These are phyloP conservation scores for Domatiomyces globalis DNA, from an alignment of 2,329 filamentous ascomycete genomes.

Conservation along the genomic window DNA sequence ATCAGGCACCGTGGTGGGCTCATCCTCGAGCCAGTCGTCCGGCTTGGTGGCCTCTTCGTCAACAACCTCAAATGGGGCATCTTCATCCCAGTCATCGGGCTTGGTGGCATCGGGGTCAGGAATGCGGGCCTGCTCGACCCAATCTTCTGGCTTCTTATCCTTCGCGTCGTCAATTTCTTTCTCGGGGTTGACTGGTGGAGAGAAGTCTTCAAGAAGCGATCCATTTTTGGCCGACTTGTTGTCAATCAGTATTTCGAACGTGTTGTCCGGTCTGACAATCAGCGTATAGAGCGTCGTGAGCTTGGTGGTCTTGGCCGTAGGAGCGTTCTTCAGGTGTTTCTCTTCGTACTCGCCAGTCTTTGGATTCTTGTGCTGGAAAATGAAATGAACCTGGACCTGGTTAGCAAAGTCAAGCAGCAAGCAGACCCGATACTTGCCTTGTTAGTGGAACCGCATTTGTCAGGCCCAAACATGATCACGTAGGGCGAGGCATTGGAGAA, in stretches of 20 bases:
- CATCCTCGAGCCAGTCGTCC: constrained; percentile 89
- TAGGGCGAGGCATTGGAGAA: constrained; percentile 96
- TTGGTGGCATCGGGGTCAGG: constrained; percentile 85
- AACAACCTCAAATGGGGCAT: constrained; percentile 88
- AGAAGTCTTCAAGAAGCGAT: constrained; percentile 86
- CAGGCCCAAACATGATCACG: constrained; percentile 98
- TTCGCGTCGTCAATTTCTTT: constrained; percentile 91
- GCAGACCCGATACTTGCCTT: constrained; percentile 48
- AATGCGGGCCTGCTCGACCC: constrained; percentile 90
- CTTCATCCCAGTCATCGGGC: constrained; percentile 98
- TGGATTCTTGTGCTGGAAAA: constrained; percentile 99
- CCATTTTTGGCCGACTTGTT: constrained; percentile 78
- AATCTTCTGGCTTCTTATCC: constrained; percentile 86
- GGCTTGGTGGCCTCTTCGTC: constrained; percentile 85
- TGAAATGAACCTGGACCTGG: constrained; percentile 55
- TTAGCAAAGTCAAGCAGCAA: neutral
- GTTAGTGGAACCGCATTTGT: constrained; percentile 98
- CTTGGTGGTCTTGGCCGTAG: constrained; percentile 79
- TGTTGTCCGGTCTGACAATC: constrained; percentile 92
- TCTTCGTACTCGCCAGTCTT: constrained; percentile 99
- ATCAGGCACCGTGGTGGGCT: constrained; percentile 70
- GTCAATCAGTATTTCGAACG: constrained; percentile 82
- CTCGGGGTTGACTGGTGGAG: constrained; percentile 78
- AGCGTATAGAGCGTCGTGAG: constrained; percentile 90
- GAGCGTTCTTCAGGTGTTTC: constrained; percentile 85